Base-by-base conservation (phyloP, 371 early-diverging fungal genomes). In the Amoeboaphelidium occidentale region DNA sequence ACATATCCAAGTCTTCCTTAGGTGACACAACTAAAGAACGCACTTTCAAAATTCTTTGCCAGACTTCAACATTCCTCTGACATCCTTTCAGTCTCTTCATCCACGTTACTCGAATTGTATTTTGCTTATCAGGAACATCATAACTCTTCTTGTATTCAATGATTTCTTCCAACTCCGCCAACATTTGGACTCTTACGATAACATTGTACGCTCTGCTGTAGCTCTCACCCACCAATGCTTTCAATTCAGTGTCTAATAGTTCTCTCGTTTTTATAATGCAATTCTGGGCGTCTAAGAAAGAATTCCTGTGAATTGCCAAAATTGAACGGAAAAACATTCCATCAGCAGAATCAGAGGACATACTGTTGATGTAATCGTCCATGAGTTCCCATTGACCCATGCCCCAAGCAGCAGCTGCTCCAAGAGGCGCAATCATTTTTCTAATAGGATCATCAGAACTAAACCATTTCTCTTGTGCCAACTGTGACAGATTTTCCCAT, bases 141-240 rank as follows among this genome's bases (percentile, higher is more conserved):
- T 75, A 68, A 14, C 70, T 65, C 46, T 79, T 77, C 55, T 89
- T 91, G 63, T 84, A 94, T 1, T 63, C 62, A 25, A 97, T 82
- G 57, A 90, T 83, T 59, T 97, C 97, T 59, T 97, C 97, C 43
- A 97, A 62, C 56, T 97, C 97, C 0, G 91, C 81, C 47, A 97
- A 70, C 87, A 91, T 83, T 58, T 97, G 97, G 42, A 89, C 84
- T 25, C 87, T 75, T 2, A 94, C 89, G 0, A 92, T 72, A 24
- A 72, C 72, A 51, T 67, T 69, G 62, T 97, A 97, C 0, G 91
- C 87, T 27, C 94, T 79, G 55, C 76, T 84, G 58, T 92, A 94
- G 47, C 88, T 88, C 62, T 97, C 97, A 17, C 86, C 82, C 39
- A 90, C 70, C 23, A 92, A 61, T 0, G 90, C 84, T 23, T 86